Base-by-base conservation (phyloP, 345 rosid species). In the Arabis hirsuta region DNA sequence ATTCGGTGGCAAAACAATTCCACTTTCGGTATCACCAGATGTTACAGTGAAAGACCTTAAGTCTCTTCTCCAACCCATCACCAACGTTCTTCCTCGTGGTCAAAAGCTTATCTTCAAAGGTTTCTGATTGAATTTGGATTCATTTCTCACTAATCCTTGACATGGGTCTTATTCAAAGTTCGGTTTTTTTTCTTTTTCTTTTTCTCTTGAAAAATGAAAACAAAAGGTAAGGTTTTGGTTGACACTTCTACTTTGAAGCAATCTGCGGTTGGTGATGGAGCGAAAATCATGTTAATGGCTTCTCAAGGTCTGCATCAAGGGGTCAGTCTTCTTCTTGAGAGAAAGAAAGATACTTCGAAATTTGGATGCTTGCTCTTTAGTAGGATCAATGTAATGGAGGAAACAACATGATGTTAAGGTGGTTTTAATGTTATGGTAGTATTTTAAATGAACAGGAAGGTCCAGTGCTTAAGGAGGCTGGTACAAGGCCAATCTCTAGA, bases 241-340 rank as follows among this genome's bases (percentile, higher is more conserved):
- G 96, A 94, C n/a, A 72, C 74, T 8, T 78, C 81, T 88, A 80
- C 90, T 16, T 57, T 94, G 90, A 80, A 73, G 73, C 83, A 85
- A 63, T 85, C 88, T 14, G 84, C 73, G 65, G 80, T 94, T 19
- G 70, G 50, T 0, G 82, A 63, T 83, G 98, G 98, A 55, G 94
- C 94, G 0, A 90, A 84, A 77, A 41, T 94, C 67, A 94, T 94
- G 98, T 94, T 94, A 54, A 73, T 90, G 83, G 97, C 92, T 43
- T 86, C 96, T 26, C 92, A 89, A 76, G 98, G 98, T 48, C 70
- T 94, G 14, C 98, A 94, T 71, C 96, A 90, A 85, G 98, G 98
- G 96, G 97, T 93, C 73, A 14, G 63, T 39, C 1, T 50, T 39
- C 54, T 11, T 50, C 24, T 24, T n/a, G n/a, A n/a, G n/a, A n/a